Percentiles rank a stretch among this genome's conserved stretches.
Evolutionary conservation across 768 basidiomycete species (phyloP).

Genomic region (Russula vinacea): DNA sequence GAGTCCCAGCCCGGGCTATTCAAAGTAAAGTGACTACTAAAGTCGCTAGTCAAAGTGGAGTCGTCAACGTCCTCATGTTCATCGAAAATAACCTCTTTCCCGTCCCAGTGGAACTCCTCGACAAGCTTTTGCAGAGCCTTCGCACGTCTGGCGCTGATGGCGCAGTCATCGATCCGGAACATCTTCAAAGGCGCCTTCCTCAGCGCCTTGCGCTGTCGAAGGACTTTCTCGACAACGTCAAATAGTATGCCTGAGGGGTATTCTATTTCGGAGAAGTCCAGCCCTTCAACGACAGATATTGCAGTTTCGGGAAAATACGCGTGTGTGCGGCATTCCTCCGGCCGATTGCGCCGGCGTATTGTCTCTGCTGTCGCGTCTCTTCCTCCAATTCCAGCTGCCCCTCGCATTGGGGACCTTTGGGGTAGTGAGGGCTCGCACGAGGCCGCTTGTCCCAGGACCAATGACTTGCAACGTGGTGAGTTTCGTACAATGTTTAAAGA

Average conservation of each 20-base stretch:
- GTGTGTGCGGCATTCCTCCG: neutral
- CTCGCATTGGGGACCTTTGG: neutral
- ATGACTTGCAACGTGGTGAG: neutral
- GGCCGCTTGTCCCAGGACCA: constrained; percentile 2
- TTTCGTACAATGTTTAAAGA: constrained; percentile 10
- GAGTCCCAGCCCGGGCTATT: no score
- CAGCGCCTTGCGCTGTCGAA: neutral
- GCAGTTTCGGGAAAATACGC: constrained; percentile 11
- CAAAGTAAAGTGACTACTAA: no score
- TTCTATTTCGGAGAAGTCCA: neutral
- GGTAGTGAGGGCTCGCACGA: constrained; percentile 9
- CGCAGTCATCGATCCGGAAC: constrained; percentile 2
- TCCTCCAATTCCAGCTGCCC: neutral
- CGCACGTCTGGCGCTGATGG: neutral
- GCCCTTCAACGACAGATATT: neutral
- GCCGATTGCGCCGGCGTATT: neutral
- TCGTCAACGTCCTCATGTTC: no score
- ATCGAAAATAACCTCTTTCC: no score
- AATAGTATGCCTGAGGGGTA: neutral
- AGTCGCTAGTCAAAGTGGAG: no score
- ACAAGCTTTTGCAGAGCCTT: neutral
- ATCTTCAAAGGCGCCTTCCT: neutral
- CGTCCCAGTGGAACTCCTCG: neutral
- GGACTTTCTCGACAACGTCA: neutral
- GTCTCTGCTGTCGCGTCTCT: neutral